Evolutionary conservation across 2,329 filamentous ascomycete species (phyloP).

Genomic region (Phymatotrichopsis omnivora): DNA sequence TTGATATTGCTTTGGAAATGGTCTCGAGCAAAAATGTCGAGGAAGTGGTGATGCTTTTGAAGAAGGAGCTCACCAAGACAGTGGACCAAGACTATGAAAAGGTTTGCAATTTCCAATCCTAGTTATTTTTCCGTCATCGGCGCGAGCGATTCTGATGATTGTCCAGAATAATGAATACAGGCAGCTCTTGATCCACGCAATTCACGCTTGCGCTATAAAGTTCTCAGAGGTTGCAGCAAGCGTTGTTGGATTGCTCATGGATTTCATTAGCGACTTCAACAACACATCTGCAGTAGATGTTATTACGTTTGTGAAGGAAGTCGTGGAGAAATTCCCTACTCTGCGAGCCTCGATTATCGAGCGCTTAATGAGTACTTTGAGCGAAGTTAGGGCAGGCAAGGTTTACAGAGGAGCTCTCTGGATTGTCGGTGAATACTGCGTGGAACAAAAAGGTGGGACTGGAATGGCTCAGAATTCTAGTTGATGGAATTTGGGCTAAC

Average conservation of each 20-base stretch:
- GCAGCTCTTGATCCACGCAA: constrained; percentile 88
- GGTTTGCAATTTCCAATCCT: constrained; percentile 33
- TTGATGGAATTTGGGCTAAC: not conserved
- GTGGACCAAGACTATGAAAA: constrained; percentile 96
- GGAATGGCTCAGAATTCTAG: not conserved
- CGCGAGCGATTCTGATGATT: constrained; percentile 27
- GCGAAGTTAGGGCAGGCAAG: constrained; percentile 90
- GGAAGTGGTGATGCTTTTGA: constrained; percentile 87
- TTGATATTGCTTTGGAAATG: constrained; percentile 89
- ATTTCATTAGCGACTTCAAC: constrained; percentile 97
- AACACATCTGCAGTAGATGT: constrained; percentile 94
- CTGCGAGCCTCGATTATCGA: constrained; percentile 78
- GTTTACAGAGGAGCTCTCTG: constrained; percentile 93
- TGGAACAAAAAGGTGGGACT: constrained; percentile 57
- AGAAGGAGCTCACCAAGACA: constrained; percentile 96
- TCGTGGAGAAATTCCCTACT: constrained; percentile 93
- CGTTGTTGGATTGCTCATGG: constrained; percentile 94
- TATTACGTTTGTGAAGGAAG: constrained; percentile 97
- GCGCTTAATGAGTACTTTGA: constrained; percentile 77
- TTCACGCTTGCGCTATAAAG: constrained; percentile 97
- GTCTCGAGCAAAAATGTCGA: constrained; percentile 98
- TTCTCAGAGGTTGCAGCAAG: constrained; percentile 97
- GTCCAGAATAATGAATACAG: constrained; percentile 75
- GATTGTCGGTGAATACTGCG: constrained; percentile 95
- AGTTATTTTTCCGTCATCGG: not conserved